phyloP scores from a whole-genome alignment of 2,329 filamentous ascomycete species.

The Cladosporium colombiae region DNA sequence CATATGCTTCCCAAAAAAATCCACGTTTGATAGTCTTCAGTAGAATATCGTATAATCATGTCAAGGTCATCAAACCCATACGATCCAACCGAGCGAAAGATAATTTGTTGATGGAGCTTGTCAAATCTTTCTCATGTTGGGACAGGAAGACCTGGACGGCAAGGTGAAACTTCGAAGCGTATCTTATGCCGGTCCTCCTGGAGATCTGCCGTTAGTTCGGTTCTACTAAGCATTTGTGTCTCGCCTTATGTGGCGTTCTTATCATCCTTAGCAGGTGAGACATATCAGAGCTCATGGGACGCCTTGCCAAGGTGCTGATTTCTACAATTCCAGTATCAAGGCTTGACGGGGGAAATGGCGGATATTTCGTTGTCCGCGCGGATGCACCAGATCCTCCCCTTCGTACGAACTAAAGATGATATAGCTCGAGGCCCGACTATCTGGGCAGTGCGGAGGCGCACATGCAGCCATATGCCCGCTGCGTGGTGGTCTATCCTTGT shows the following conservation, averaged over 20 bases:
- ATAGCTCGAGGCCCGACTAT: not conserved
- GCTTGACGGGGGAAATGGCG: not conserved
- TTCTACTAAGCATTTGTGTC: conserved; percentile 12
- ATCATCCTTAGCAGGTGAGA: not conserved
- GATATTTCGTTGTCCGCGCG: not conserved
- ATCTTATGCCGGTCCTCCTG: conserved; percentile 10
- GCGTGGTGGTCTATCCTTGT: not conserved
- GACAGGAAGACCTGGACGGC: not conserved
- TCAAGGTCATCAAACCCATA: too few relatives aligned
- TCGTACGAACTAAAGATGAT: not conserved
- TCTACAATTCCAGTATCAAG: not conserved
- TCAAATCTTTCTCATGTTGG: not conserved
- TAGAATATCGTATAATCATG: too few relatives aligned
- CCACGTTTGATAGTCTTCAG: too few relatives aligned
- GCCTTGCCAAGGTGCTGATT: not conserved
- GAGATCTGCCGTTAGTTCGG: conserved; percentile 4
- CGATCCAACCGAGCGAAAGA: not conserved
- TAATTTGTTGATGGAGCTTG: not conserved
- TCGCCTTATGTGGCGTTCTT: conserved; percentile 16
- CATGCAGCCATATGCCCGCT: not conserved
- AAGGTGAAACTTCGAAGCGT: not conserved
- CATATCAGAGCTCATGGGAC: not conserved
- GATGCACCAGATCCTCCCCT: not conserved
- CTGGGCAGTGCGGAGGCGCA: not conserved
- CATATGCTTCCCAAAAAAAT: too few relatives aligned